A percentile compares a stretch with the other conserved stretches of the same genome.
phyloP scores from a whole-genome alignment of 139 green algal genomes.

The Picochlorum costavermella region DNA sequence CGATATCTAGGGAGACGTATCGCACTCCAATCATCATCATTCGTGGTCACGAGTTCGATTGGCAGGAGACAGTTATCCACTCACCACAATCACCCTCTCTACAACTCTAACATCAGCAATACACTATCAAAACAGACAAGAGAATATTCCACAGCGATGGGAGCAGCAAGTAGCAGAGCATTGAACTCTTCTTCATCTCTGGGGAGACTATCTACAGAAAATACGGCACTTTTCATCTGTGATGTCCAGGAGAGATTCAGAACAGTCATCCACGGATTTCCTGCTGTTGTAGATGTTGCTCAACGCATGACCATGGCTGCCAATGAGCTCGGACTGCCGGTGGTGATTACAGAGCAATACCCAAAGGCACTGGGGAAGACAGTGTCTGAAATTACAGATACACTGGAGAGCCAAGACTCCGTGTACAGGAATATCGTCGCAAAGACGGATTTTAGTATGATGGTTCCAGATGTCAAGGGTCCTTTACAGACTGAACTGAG shows the following conservation, averaged over 20 bases:
- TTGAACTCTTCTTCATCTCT: constrained; percentile 5
- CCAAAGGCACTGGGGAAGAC: constrained; percentile 72
- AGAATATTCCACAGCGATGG: background rate
- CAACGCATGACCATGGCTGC: constrained; percentile 46
- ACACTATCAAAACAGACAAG: background rate
- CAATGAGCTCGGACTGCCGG: constrained; percentile 48
- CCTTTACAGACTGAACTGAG: constrained; percentile 13
- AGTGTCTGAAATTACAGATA: constrained; percentile 45
- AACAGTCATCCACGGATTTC: constrained; percentile 47
- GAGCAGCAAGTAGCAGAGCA: background rate
- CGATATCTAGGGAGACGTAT: no score
- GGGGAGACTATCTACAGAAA: constrained; percentile 31
- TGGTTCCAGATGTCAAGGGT: constrained; percentile 29
- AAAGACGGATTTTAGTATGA: constrained; percentile 42
- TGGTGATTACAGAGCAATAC: constrained; percentile 81
- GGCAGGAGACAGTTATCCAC: background rate
- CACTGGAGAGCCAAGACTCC: constrained; percentile 30
- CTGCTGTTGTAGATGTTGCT: constrained; percentile 50
- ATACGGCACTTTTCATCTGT: constrained; percentile 57
- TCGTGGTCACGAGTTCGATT: background rate
- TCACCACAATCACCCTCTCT: background rate
- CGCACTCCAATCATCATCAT: background rate
- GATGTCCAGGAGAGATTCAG: constrained; percentile 72
- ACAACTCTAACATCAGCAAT: background rate
- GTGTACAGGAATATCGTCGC: constrained; percentile 14